Evolutionary conservation across 371 early-diverging fungal species (phyloP).

Genomic region (Saksenaea oblongispora): DNA sequence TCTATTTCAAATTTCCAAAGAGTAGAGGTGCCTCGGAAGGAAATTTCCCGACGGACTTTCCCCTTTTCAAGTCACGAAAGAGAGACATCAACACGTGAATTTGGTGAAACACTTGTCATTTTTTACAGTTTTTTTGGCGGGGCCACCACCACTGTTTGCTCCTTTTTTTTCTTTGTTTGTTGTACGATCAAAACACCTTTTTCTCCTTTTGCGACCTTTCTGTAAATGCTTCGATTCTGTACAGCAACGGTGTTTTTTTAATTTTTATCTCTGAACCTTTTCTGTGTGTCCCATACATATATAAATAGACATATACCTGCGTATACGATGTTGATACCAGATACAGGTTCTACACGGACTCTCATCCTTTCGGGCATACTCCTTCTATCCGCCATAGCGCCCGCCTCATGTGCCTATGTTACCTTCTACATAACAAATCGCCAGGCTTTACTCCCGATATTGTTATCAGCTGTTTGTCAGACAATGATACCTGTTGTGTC

Average conservation of each 20-base stretch:
- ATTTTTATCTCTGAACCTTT: not conserved
- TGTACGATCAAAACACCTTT: conserved; percentile 4
- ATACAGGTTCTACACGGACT: conserved; percentile 6
- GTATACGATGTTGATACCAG: conserved; percentile 8
- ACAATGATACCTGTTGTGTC: conserved; percentile 21
- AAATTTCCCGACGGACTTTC: too few relatives aligned
- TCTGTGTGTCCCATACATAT: conserved; percentile 4
- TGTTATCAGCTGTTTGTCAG: not conserved
- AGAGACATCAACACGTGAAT: conserved; percentile 12
- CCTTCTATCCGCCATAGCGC: conserved; percentile 5
- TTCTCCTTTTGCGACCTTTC: conserved; percentile 9
- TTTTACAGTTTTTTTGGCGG: not conserved
- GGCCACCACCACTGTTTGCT: not conserved
- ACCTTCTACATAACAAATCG: not conserved
- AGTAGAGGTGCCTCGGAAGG: too few relatives aligned
- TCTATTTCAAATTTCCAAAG: too few relatives aligned
- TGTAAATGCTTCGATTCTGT: not conserved
- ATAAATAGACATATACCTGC: not conserved
- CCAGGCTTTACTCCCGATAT: not conserved
- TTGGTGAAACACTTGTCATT: conserved; percentile 15
- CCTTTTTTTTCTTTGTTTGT: conserved; percentile 10
- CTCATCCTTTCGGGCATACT: conserved; percentile 5
- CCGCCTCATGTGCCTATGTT: conserved; percentile 7
- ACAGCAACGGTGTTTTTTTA: not conserved
- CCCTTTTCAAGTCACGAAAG: conserved; percentile 11